phyloP scores from a whole-genome alignment of 2,329 filamentous ascomycete genomes.

The Acarospora socialis region DNA sequence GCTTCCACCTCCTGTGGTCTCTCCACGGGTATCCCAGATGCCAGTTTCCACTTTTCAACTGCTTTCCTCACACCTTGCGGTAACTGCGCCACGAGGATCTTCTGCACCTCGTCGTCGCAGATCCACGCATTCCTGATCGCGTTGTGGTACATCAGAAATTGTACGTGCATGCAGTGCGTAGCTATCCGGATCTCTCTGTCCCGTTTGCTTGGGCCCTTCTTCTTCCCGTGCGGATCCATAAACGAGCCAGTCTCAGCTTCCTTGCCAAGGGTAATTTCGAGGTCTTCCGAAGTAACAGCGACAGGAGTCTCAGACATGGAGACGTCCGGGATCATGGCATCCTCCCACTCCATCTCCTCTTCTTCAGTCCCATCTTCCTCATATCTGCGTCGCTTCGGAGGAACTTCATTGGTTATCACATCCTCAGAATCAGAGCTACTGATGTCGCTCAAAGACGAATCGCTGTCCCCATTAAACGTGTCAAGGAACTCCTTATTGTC shows the following conservation, averaged over 20 bases:
- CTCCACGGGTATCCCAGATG: conserved; percentile 42
- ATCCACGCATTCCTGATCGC: conserved; percentile 71
- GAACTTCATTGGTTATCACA: conserved; percentile 19
- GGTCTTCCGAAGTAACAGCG: conserved; percentile 45
- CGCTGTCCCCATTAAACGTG: conserved; percentile 21
- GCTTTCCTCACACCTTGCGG: conserved; percentile 55
- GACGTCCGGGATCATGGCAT: conserved; percentile 31
- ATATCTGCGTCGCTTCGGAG: conserved; percentile 34
- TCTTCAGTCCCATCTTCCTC: conserved; percentile 52
- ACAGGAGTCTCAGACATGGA: conserved; percentile 29
- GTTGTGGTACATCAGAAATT: conserved; percentile 81
- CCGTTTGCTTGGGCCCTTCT: conserved; percentile 74
- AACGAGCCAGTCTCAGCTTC: conserved; percentile 44
- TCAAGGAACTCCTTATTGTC: conserved; percentile 23
- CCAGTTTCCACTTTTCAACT: conserved; percentile 56
- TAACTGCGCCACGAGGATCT: conserved; percentile 60
- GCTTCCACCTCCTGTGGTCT: conserved; percentile 19
- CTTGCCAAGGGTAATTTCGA: conserved; percentile 56
- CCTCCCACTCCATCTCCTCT: conserved; percentile 45
- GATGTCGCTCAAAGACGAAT: conserved; percentile 24
- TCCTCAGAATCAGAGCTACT: conserved; percentile 38
- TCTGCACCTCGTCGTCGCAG: conserved; percentile 61
- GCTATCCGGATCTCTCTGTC: conserved; percentile 63
- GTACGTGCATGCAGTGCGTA: conserved; percentile 81
- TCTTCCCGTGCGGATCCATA: conserved; percentile 47